Percentiles rank a stretch among this genome's conserved stretches.
Conservation (phyloP, 2,329 filamentous ascomycete genomes). For the Monosporascus sp. region DNA sequence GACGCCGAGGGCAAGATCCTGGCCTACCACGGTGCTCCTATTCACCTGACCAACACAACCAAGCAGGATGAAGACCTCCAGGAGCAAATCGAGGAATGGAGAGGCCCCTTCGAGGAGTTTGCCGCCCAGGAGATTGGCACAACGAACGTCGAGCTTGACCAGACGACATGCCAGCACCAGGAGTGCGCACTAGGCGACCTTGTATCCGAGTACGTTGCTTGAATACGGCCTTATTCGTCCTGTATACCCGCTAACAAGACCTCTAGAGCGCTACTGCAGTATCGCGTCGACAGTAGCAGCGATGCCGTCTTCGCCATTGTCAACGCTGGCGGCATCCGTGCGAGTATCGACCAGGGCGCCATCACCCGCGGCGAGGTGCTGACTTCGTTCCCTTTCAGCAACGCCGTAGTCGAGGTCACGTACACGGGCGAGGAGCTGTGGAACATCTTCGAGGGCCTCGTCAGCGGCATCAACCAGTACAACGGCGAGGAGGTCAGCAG, state of each 20-base stretch:
- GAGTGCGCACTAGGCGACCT: constrained; percentile 57
- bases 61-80: constrained; percentile 52
- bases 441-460: constrained; percentile 54
- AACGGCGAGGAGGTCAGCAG: constrained; percentile 50
- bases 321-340: constrained; percentile 61
- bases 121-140: constrained; percentile 52
- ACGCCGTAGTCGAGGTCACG: constrained; percentile 55
- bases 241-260: constrained; percentile 20
- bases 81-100: constrained; percentile 53
- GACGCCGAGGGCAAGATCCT: constrained; percentile 56
- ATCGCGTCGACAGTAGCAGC: constrained; percentile 46
- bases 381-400: constrained; percentile 62
- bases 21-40: constrained; percentile 58
- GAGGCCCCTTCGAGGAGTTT: constrained; percentile 56
- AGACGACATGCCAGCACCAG: constrained; percentile 50
- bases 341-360: constrained; percentile 55
- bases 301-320: constrained; percentile 53
- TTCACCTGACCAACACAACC: constrained; percentile 59
- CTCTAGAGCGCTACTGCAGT: constrained; percentile 54
- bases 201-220: constrained; percentile 41
- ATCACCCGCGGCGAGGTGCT: constrained; percentile 61
- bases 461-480: constrained; percentile 49
- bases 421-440: constrained; percentile 51
- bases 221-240: not conserved
- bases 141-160: constrained; percentile 52